phyloP scores from a whole-genome alignment of 1,284 basidiomycete genomes.

The Papiliotrema flavescens region DNA sequence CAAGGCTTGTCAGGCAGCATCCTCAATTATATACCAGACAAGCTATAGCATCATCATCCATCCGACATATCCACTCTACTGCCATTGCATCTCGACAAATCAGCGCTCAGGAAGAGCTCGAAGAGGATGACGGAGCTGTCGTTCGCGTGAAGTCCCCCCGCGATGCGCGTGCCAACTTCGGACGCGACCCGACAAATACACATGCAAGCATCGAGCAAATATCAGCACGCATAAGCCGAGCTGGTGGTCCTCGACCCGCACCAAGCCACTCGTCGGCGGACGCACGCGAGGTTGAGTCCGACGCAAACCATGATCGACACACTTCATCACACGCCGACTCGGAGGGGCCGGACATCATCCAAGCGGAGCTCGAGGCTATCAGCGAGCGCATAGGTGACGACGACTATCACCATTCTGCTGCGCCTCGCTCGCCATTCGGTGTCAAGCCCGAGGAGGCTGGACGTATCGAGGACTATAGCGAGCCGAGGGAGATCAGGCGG shows the following conservation, averaged over 20 bases:
- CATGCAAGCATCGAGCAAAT: not conserved
- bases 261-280: too few relatives aligned
- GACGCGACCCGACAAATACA: not conserved
- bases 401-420: not conserved
- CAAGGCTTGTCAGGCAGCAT: not conserved
- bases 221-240: not conserved
- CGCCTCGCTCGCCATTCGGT: not conserved
- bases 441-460: not conserved
- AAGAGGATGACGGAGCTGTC: not conserved
- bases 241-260: too few relatives aligned
- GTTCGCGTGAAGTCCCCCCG: not conserved
- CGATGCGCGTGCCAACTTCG: not conserved
- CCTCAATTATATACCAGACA: not conserved
- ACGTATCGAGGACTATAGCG: slow-evolving; percentile 25
- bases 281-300: too few relatives aligned
- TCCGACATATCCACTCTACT: not conserved
- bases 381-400: not conserved
- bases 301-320: too few relatives aligned
- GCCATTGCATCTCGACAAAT: not conserved
- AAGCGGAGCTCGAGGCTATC: not conserved
- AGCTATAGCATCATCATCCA: not conserved
- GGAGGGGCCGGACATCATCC: not conserved
- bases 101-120: not conserved
- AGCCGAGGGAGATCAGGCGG: slow-evolving; percentile 56
- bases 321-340: too few relatives aligned